Evolutionary conservation across 768 basidiomycete species (phyloP).

Genomic region (Lactarius indigo): DNA sequence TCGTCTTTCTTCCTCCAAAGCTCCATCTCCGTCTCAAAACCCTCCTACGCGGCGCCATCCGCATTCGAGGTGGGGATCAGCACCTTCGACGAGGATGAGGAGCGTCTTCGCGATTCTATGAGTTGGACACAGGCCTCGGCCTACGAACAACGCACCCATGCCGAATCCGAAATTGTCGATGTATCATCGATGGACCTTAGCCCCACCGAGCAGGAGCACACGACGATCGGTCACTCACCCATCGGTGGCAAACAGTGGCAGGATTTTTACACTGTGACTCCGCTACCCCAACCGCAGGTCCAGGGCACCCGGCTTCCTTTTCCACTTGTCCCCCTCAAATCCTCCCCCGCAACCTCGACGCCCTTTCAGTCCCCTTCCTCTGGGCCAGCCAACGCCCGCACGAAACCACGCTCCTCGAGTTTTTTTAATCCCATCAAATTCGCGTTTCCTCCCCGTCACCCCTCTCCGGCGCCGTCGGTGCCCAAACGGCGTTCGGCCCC

Average conservation of each 20-base stretch:
- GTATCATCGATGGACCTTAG: constrained; percentile 24
- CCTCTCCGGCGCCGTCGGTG: constrained; percentile 25
- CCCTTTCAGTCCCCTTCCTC: constrained; percentile 29
- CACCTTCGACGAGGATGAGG: constrained; percentile 23
- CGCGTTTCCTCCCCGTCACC: constrained; percentile 32
- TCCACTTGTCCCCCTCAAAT: constrained; percentile 20
- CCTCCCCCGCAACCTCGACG: constrained; percentile 31
- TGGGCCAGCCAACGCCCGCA: constrained; percentile 23
- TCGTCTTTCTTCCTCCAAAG: constrained; percentile 19
- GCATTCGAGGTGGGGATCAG: constrained; percentile 26
- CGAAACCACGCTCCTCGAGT: constrained; percentile 34
- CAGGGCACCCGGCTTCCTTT: constrained; percentile 20
- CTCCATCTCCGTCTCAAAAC: constrained; percentile 21
- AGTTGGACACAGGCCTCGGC: constrained; percentile 25
- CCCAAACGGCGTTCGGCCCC: constrained; percentile 24
- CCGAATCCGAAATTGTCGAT: constrained; percentile 18
- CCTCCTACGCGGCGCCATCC: constrained; percentile 19
- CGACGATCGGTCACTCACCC: constrained; percentile 17
- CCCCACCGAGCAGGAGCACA: constrained; percentile 21
- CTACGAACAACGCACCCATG: constrained; percentile 7
- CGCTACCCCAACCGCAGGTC: constrained; percentile 6
- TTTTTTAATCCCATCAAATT: constrained; percentile 35
- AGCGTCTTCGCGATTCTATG: constrained; percentile 24
- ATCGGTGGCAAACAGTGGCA: constrained; percentile 16
- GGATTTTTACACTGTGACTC: constrained; percentile 13